These are phyloP conservation scores for Komagataella kurtzmanii DNA, from an alignment of 805 yeast species.

Conservation along the genomic window DNA sequence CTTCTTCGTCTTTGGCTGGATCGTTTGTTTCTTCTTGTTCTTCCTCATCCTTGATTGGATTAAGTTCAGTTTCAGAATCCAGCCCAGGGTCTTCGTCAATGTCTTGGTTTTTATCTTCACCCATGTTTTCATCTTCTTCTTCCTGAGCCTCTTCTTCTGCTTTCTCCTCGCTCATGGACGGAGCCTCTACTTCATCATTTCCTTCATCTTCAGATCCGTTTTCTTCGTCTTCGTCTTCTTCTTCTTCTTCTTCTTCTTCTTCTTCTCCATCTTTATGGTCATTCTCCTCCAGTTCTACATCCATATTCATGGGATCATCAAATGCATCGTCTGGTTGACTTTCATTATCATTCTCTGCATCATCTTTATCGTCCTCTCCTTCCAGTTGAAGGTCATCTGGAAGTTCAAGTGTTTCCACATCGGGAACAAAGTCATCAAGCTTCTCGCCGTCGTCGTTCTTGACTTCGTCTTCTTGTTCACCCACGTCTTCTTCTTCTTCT, in stretches of 20 bases:
- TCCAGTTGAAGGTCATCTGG: constrained; percentile 91
- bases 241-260: constrained; percentile 7
- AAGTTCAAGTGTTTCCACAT: constrained; percentile 73
- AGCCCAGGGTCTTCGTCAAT: constrained; percentile 17
- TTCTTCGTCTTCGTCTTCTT: constrained; percentile 16
- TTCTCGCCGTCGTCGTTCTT: constrained; percentile 56
- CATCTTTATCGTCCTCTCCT: constrained; percentile 64
- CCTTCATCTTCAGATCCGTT: constrained; percentile 12
- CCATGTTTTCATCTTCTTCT: constrained; percentile 10
- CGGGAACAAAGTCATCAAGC: constrained; percentile 64
- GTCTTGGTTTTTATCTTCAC: constrained; percentile 11
- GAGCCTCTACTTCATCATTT: constrained; percentile 14
- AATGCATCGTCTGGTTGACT: constrained; percentile 6
- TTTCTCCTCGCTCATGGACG: constrained; percentile 5
- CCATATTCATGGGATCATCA: constrained; percentile 8
- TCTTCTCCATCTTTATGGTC: constrained; percentile 6
- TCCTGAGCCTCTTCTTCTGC: constrained; percentile 14
- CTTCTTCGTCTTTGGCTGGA: neutral
- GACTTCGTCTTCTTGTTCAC: constrained; percentile 72
- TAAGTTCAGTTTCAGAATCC: constrained; percentile 13
- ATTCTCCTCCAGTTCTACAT: constrained; percentile 8
- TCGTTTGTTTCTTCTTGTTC: constrained; percentile 19
- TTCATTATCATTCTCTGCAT: constrained; percentile 29
- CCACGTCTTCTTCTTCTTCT: constrained; percentile 56
- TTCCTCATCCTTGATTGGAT: constrained; percentile 11